Conservation (phyloP, 176 grass and related monocot species). For the Chloris gayana region DNA sequence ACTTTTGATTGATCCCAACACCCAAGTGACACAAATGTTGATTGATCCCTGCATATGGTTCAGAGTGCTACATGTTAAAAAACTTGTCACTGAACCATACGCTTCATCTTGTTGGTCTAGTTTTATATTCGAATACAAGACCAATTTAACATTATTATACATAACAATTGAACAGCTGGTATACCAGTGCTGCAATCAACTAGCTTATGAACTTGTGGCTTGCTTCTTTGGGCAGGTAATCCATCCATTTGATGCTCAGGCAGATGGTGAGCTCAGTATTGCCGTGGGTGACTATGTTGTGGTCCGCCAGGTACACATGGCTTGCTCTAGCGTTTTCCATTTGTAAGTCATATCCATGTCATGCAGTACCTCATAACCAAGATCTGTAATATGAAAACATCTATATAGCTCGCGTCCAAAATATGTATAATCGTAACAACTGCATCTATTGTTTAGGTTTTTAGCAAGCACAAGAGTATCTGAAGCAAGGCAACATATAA, state of each 20-base stretch:
- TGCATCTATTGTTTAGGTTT: conserved; percentile 3
- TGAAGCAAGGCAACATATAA: conserved; percentile 14
- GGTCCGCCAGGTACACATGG: conserved; percentile 75
- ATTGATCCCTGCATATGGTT: conserved; percentile 4
- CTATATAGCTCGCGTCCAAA: conserved; percentile 2
- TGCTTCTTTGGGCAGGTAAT: conserved; percentile 61
- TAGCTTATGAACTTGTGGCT: conserved; percentile 21
- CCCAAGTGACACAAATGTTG: background rate
- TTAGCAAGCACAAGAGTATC: conserved; percentile 29
- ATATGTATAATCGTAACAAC: background rate
- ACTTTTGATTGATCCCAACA: background rate
- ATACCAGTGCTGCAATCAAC: background rate
- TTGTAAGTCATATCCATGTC: background rate
- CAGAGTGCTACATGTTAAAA: conserved; percentile 19
- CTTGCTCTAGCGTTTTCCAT: conserved; percentile 4
- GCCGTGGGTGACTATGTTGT: conserved; percentile 79
- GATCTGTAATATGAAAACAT: conserved; percentile 22
- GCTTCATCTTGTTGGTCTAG: conserved; percentile 14
- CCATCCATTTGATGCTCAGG: conserved; percentile 89
- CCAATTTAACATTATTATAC: background rate
- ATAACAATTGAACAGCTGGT: conserved; percentile 6
- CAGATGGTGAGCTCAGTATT: conserved; percentile 88
- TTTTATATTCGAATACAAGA: conserved; percentile 6
- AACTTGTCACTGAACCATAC: conserved; percentile 16
- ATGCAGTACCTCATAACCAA: background rate